Conservation (phyloP, 768 basidiomycete genomes). For the Pulveroboletus sp. region DNA sequence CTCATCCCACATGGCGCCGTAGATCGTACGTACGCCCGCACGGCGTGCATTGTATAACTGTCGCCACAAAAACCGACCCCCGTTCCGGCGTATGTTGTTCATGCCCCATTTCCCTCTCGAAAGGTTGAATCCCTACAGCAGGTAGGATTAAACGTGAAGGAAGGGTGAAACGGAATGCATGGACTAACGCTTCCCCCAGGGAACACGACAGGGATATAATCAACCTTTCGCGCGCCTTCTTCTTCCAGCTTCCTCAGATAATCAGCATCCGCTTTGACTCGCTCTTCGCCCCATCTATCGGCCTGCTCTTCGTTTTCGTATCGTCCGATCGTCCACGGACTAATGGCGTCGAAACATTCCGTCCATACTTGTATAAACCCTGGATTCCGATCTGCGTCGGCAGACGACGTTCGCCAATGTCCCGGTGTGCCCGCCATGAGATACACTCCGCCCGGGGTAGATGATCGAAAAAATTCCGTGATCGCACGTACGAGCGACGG, state of each 20-base stretch:
- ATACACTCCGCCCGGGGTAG: slow-evolving; percentile 69
- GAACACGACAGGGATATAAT: slow-evolving; percentile 80
- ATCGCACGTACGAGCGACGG: slow-evolving; percentile 55
- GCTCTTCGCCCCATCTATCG: slow-evolving; percentile 56
- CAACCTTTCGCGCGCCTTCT: slow-evolving; percentile 47
- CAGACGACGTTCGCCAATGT: slow-evolving; percentile 67
- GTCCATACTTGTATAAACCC: slow-evolving; percentile 67
- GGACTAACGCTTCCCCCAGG: slow-evolving; percentile 75
- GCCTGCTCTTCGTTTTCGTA: slow-evolving; percentile 57
- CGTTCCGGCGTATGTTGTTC: slow-evolving; percentile 68
- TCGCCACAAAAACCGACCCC: slow-evolving; percentile 75
- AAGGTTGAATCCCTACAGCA: slow-evolving; percentile 59
- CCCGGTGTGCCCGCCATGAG: slow-evolving; percentile 67
- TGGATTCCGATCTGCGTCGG: slow-evolving; percentile 66
- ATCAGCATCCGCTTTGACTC: slow-evolving; percentile 61
- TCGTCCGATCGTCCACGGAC: slow-evolving; percentile 80
- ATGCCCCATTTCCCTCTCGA: slow-evolving; percentile 66
- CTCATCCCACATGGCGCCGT: slow-evolving; percentile 91
- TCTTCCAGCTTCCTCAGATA: slow-evolving; percentile 49
- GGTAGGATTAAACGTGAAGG: slow-evolving; percentile 5
- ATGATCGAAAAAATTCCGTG: slow-evolving; percentile 50
- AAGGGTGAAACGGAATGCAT: not conserved
- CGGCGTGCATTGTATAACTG: slow-evolving; percentile 67
- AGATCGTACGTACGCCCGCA: slow-evolving; percentile 59
- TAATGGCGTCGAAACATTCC: slow-evolving; percentile 74